phyloP scores from a whole-genome alignment of 2,329 filamentous ascomycete species.

The Aspergillus sclerotialis region DNA sequence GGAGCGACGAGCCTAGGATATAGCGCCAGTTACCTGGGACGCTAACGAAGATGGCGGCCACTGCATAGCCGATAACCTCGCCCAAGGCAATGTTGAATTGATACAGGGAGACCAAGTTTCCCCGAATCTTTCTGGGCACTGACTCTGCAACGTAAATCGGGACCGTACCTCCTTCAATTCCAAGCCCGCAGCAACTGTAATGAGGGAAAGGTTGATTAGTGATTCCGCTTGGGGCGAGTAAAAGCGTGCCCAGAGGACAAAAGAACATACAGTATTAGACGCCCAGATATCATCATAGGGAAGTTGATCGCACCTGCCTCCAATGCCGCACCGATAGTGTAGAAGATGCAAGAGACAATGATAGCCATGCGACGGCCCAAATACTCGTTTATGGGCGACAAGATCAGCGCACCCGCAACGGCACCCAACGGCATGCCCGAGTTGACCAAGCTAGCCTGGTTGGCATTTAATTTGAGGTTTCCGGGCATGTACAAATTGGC shows the following conservation, averaged over 20 bases:
- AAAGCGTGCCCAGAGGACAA: no score
- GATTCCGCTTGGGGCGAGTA: no score
- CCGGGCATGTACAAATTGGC: constrained; percentile 57
- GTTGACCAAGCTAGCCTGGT: constrained; percentile 60
- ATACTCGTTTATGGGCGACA: constrained; percentile 61
- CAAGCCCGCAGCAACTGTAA: no score
- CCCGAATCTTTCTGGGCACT: constrained; percentile 59
- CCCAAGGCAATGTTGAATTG: constrained; percentile 71
- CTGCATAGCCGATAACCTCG: constrained; percentile 65
- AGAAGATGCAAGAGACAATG: constrained; percentile 61
- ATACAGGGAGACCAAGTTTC: constrained; percentile 67
- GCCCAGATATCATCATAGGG: constrained; percentile 62
- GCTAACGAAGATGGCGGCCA: constrained; percentile 66
- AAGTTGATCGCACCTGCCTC: constrained; percentile 63
- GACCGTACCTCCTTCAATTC: constrained; percentile 67
- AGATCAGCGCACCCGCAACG: constrained; percentile 60
- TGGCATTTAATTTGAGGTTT: constrained; percentile 49
- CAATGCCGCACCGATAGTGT: constrained; percentile 62
- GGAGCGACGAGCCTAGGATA: constrained; percentile 64
- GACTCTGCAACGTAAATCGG: constrained; percentile 66
- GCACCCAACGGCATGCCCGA: constrained; percentile 66
- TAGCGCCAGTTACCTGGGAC: constrained; percentile 66
- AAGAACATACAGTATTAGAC: constrained; percentile 62
- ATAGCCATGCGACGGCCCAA: constrained; percentile 63
- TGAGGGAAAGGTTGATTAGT: no score